Base-by-base conservation (phyloP, 495 filamentous ascomycete species). In the Xanthoparmelia taractica region DNA sequence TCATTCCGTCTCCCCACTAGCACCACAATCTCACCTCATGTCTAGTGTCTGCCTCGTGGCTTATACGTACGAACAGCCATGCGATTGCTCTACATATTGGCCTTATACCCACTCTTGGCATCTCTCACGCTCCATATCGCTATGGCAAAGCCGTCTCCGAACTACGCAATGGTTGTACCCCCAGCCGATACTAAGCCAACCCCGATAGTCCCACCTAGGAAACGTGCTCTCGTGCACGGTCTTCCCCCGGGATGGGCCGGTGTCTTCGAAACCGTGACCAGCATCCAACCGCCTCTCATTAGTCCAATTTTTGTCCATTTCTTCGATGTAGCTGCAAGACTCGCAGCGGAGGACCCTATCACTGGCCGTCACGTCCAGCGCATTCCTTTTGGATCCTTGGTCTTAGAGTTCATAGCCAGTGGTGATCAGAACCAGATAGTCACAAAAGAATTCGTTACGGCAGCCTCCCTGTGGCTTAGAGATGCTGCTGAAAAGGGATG, bases 321-420 rank as follows among this genome's bases (percentile, higher is more conserved):
- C 27, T 58, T 58, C n/a, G 29, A n/a, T 10, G 2, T 7, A 1
- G 56, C 56, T n/a, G 56, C 34, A 15, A 38, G 25, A 37, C 11
- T 31, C 20, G 56, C 56, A 41, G n/a, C 56, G n/a, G n/a, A 20
- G 20, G 56, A 58, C 20, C 34, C 56, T 58, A 12, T 38, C n/a
- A 34, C 38, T 18, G 56, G 34, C 10, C 56, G 56, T 41, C 38
- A 3, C 11, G n/a, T 58, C 56, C 56, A 58, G 56, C 56, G 56
- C 34, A 38, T 58, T 23, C 12, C 34, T 0, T 38, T 38, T 25
- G 56, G 56, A 7, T 34, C 56, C 20, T 15, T 58, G 34, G 20
- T 40, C 5, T 20, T 58, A 13, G 56, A 58, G 12, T 38, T 58
- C n/a, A 25, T 58, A 23, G 56, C 56, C 20, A 31, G 17, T 25